A percentile compares a stretch with the other conserved stretches of the same genome.
Evolutionary conservation across 2,329 filamentous ascomycete genomes (phyloP).

Genomic region (Scedosporium dehoogii): DNA sequence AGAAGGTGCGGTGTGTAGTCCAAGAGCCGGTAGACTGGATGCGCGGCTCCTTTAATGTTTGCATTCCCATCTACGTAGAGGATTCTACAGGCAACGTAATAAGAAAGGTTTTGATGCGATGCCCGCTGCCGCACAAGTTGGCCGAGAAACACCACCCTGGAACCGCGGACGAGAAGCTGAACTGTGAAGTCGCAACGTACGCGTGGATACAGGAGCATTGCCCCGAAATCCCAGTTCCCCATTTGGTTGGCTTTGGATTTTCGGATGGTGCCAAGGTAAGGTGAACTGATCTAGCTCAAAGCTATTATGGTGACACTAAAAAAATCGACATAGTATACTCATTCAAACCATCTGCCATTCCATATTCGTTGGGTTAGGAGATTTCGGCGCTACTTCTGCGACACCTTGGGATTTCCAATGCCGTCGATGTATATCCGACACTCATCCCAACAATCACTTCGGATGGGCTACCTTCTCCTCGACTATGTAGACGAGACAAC

Average conservation of each 20-base stretch:
- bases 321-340: slow-evolving; percentile 9
- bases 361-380: slow-evolving; percentile 4
- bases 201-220: slow-evolving; percentile 17
- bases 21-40: too few relatives aligned
- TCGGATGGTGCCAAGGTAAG: slow-evolving; percentile 7
- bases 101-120: slow-evolving; percentile 14
- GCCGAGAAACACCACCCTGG: slow-evolving; percentile 26
- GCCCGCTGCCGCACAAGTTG: slow-evolving; percentile 24
- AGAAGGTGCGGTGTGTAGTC: too few relatives aligned
- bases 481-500: slow-evolving; percentile 15
- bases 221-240: slow-evolving; percentile 15
- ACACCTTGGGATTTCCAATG: slow-evolving; percentile 5
- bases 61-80: too few relatives aligned
- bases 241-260: slow-evolving; percentile 16
- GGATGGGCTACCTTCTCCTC: slow-evolving; percentile 17
- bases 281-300: neutral
- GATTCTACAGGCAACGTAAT: neutral
- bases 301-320: neutral
- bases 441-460: slow-evolving; percentile 6
- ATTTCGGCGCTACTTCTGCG: neutral
- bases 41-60: too few relatives aligned
- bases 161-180: slow-evolving; percentile 31
- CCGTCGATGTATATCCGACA: slow-evolving; percentile 8
- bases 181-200: slow-evolving; percentile 17
- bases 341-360: slow-evolving; percentile 9